phyloP scores from a whole-genome alignment of 176 grass and related monocot genomes.

The Hordeum vulgare region MorexV3_pseudomolecules_assembly NC_058521.1:245944220-245944719 shows the following conservation, averaged over 20 bases:
- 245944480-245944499: background rate
- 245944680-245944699: no score
- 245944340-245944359: background rate
- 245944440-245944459: background rate
- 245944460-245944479: background rate
- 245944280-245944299: background rate
- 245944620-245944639: no score
- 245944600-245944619: background rate
- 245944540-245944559: background rate
- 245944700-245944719: no score
- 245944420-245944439: background rate
- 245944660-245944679: no score
- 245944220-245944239: slow-evolving; percentile 87
- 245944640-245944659: no score
- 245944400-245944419: background rate
- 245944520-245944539: background rate
- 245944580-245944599: background rate
- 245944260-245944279: slow-evolving; percentile 17
- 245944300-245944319: background rate
- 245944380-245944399: background rate
- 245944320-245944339: background rate
- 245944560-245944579: background rate
- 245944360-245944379: background rate
- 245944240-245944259: slow-evolving; percentile 46
- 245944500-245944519: background rate